These are phyloP conservation scores for Penicillium sp. DNA, from an alignment of 2,329 filamentous ascomycete species.

Conservation along the genomic window DNA sequence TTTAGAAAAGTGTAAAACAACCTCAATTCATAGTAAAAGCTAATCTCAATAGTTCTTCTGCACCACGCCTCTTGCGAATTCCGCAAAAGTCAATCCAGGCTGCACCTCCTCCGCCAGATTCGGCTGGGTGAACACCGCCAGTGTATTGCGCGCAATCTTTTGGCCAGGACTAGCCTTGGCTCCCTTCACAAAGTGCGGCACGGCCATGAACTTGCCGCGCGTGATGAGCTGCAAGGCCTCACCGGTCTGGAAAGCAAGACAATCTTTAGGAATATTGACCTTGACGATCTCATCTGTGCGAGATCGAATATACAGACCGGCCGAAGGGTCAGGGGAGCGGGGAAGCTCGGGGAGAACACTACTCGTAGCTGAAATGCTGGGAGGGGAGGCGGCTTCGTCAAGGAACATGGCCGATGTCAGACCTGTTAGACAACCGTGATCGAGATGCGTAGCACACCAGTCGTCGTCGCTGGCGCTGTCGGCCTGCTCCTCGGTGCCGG, in stretches of 20 bases:
- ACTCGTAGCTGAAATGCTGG: conserved; percentile 30
- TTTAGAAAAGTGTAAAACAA: background rate
- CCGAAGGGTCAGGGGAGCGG: conserved; percentile 75
- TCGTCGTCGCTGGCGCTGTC: conserved; percentile 78
- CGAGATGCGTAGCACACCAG: conserved; percentile 80
- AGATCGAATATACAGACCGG: conserved; percentile 92
- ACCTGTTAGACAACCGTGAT: conserved; percentile 91
- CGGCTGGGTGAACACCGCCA: conserved; percentile 96
- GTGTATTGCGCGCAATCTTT: conserved; percentile 75
- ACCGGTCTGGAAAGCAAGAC: conserved; percentile 94
- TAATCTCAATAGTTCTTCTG: conserved; percentile 59
- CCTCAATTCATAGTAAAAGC: background rate
- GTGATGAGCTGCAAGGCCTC: conserved; percentile 91
- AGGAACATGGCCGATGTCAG: conserved; percentile 96
- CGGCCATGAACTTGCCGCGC: conserved; percentile 84
- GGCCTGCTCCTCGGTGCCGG: conserved; percentile 39
- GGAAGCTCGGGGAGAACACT: conserved; percentile 67
- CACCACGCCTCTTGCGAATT: conserved; percentile 78
- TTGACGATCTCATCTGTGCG: conserved; percentile 81
- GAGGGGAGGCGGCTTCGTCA: conserved; percentile 63
- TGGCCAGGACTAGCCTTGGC: conserved; percentile 53
- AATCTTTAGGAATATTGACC: conserved; percentile 86
- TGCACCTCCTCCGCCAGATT: conserved; percentile 75
- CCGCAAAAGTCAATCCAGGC: conserved; percentile 71
- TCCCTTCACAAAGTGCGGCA: conserved; percentile 92